Conservation (phyloP, 2,329 filamentous ascomycete species). For the Fusarium sp. region DNA sequence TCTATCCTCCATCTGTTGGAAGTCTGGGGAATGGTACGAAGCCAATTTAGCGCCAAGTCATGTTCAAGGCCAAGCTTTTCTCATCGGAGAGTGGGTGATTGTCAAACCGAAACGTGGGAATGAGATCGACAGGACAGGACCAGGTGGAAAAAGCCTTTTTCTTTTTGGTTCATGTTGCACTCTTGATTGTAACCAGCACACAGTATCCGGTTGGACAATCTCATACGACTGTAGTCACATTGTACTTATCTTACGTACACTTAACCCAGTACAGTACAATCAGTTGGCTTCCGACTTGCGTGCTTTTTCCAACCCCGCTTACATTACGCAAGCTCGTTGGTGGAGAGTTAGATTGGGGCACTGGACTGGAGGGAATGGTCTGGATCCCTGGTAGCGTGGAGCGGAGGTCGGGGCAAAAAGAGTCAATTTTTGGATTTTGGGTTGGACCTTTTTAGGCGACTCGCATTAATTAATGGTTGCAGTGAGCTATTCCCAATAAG, state of each 20-base stretch:
- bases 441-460: conserved; percentile 34
- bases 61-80: conserved; percentile 32
- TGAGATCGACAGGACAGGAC: conserved; percentile 32
- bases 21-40: conserved; percentile 35
- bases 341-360: conserved; percentile 16
- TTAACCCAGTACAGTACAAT: not conserved
- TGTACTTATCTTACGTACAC: conserved; percentile 3
- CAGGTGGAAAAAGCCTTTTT: conserved; percentile 10
- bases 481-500: conserved; percentile 35
- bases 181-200: conserved; percentile 10
- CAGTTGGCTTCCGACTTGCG: conserved; percentile 4
- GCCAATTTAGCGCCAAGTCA: conserved; percentile 21
- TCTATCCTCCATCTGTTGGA: not conserved
- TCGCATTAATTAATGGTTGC: conserved; percentile 2
- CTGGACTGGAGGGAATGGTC: conserved; percentile 37
- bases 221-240: not conserved
- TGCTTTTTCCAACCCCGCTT: conserved; percentile 2
- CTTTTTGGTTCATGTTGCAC: not conserved
- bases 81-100: conserved; percentile 15
- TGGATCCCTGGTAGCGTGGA: conserved; percentile 40
- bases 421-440: not conserved
- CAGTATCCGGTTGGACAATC: conserved; percentile 19
- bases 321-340: conserved; percentile 45
- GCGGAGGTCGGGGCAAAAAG: conserved; percentile 10
- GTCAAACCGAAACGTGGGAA: conserved; percentile 30